Percentiles rank a stretch among this genome's conserved stretches.
Evolutionary conservation across 2,329 filamentous ascomycete genomes (phyloP).

Genomic region (Arthrobotrys sinensis): DNA sequence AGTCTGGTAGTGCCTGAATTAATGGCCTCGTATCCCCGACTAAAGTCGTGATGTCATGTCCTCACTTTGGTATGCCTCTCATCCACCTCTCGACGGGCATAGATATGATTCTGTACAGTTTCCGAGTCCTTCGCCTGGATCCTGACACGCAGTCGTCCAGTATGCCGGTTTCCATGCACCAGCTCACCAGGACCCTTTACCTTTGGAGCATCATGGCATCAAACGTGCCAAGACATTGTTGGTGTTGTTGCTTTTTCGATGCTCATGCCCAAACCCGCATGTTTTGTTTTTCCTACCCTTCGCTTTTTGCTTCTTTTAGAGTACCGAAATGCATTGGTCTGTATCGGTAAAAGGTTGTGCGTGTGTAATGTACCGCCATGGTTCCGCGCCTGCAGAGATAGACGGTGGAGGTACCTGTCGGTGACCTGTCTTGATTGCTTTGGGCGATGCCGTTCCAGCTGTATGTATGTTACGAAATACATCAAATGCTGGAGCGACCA

Average conservation of each 20-base stretch:
- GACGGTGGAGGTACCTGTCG: constrained; percentile 17
- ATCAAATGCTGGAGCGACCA: constrained; percentile 23
- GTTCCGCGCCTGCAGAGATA: constrained; percentile 13
- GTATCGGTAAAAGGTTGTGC: constrained; percentile 39
- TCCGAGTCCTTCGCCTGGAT: constrained; percentile 24
- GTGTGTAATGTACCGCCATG: constrained; percentile 33
- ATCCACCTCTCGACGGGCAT: constrained; percentile 8
- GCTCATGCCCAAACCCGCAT: constrained; percentile 44
- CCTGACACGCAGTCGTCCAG: constrained; percentile 27
- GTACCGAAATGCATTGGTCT: constrained; percentile 57
- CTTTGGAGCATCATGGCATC: constrained; percentile 55
- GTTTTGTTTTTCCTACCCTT: constrained; percentile 50
- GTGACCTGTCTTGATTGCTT: constrained; percentile 29
- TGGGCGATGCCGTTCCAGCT: constrained; percentile 34
- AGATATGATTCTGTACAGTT: constrained; percentile 5
- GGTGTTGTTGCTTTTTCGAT: constrained; percentile 43
- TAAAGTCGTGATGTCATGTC: constrained; percentile 32
- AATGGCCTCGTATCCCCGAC: constrained; percentile 30
- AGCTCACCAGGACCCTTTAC: constrained; percentile 44
- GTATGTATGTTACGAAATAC: constrained; percentile 29
- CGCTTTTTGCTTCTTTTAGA: constrained; percentile 50
- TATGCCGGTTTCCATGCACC: constrained; percentile 36
- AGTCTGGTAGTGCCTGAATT: constrained; percentile 17
- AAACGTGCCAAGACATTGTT: constrained; percentile 57
- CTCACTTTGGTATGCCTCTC: constrained; percentile 2